These are phyloP conservation scores for Pichia sp. DNA, from an alignment of 1,139 yeast genomes.

Conservation along the genomic window DNA sequence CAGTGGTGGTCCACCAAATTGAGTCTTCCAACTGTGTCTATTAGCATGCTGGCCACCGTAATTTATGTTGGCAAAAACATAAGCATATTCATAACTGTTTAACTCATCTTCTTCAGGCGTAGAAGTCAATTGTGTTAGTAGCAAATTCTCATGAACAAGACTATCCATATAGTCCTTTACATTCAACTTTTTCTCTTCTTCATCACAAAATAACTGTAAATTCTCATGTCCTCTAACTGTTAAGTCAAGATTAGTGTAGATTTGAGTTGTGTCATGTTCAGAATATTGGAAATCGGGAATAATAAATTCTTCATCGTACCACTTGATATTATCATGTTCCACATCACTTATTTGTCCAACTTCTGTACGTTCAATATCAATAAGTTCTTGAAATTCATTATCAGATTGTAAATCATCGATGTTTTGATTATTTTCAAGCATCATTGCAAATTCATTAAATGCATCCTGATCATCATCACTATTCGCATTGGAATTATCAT, in stretches of 20 bases:
- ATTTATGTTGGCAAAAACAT: constrained; percentile 1
- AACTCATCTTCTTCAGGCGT: constrained; percentile 13
- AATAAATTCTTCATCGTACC: constrained; percentile 8
- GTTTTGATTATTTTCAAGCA: constrained; percentile 1
- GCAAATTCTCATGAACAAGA: constrained; percentile 24
- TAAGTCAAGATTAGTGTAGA: constrained; percentile 8
- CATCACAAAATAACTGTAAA: constrained; percentile 9
- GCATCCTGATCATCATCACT: not conserved
- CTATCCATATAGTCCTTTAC: constrained; percentile 24
- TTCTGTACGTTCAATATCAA: not conserved
- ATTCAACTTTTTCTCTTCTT: constrained; percentile 20
- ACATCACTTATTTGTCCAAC: not conserved
- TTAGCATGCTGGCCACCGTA: constrained; percentile 1
- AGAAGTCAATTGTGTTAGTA: constrained; percentile 22
- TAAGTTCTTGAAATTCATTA: constrained; percentile 1
- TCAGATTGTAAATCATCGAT: constrained; percentile 10
- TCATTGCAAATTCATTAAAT: not conserved
- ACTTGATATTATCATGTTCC: not conserved
- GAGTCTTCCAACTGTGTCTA: constrained; percentile 3
- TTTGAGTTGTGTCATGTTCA: not conserved
- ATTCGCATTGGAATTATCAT: not conserved
- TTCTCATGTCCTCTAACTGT: constrained; percentile 11
- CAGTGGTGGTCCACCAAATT: constrained; percentile 5
- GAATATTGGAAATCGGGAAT: constrained; percentile 7
- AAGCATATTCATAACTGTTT: constrained; percentile 12